Evolutionary conservation across 768 basidiomycete genomes (phyloP), one percentile per base, ranked within the genome.

Genomic region (Phanerochaete sordida): DNA sequence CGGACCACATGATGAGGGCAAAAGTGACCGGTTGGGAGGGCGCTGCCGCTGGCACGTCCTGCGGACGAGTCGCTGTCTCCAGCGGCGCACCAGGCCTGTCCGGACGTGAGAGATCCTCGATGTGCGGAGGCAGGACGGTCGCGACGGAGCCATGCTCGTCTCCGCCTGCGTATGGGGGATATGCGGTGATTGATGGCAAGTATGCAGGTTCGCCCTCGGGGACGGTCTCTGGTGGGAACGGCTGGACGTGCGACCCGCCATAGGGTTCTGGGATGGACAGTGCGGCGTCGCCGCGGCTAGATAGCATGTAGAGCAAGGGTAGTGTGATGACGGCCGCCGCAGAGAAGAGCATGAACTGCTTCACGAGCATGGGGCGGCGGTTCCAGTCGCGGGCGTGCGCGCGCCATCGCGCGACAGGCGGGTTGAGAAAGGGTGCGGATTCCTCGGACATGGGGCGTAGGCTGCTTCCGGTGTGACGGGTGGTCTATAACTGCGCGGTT

Each of bases 1-100:
- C 72, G 6, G 76, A 78, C 72, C 77, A 79, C 71, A 78, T 77
- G 46, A 81, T 75, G 43, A 79, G 68, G 3, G 75, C 69, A 57
- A 79, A 81, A 1, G 73, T 73, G 24, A 58, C 50, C 28, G 28
- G 28, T 30, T 51, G 39, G 39, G 39, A 43, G 4, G 39, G 39
- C 19, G 39, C 50, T 4, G 30, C 1, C 1, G 28, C 8, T 30
- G 7, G 12, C 50, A 26, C 2, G 11, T 11, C 46, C 19, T 6
- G 15, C 2, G 24, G 15, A 30, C 11, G 9, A 13, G 50, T 31
- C 13, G 15, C 50, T 51, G 24, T 5, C 2, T 16, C 23, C 30
- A 51, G 31, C 16, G 15, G 28, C 28, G 50, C n/a, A 33, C 16
- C 50, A 4, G 39, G 19, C 4, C 4, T 9, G 23, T 30, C 50